Evolutionary conservation across 2,329 filamentous ascomycete species (phyloP), one percentile per base, ranked within the genome.

Genomic region (Orbilia javanica): DNA sequence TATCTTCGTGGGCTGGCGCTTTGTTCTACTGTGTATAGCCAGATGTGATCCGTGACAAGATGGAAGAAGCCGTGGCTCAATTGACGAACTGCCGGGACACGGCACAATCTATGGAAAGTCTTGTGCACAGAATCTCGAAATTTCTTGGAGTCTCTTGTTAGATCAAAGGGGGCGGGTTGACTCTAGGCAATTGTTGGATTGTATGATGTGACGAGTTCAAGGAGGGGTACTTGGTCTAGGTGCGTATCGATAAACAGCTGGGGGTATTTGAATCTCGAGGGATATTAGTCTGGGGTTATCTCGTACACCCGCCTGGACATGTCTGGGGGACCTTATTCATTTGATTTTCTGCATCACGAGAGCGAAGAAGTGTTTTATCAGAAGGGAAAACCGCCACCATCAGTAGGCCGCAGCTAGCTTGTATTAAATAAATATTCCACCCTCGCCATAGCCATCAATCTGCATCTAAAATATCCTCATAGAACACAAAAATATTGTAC

Each of bases 11-110:
- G n/a, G 29, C 52, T 57, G 8, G 29, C 25, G 15, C n/a, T 53
- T 27, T 4, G 7, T 10, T 11, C 5, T 20, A n/a, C n/a, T n/a
- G n/a, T n/a, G n/a, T n/a, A 25, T 60, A 25, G 3, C n/a, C 18
- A 53, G 13, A 3, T 36, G 29, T 55, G 22, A 53, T 53, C 29
- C 36, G 34, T 46, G 25, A 34, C n/a, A 22, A 18, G 22, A 22
- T 44, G 25, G n/a, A 60, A 60, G 25, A 60, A 68, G 66, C 66
- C 66, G 66, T 70, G 66, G 66, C 66, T 70, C 66, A 70, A 70
- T 31, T 48, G 31, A 11, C 39, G 6, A 63, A 29, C 20, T 63
- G 31, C 53, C 31, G 52, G 53, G 53, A 31, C 52, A 55, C 52
- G 52, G 52, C 52, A 55, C 15, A n/a, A 55, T 22, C 34, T n/a